Base-by-base conservation (phyloP, 2,329 filamentous ascomycete species). In the Rosellinia necatrix region DNA sequence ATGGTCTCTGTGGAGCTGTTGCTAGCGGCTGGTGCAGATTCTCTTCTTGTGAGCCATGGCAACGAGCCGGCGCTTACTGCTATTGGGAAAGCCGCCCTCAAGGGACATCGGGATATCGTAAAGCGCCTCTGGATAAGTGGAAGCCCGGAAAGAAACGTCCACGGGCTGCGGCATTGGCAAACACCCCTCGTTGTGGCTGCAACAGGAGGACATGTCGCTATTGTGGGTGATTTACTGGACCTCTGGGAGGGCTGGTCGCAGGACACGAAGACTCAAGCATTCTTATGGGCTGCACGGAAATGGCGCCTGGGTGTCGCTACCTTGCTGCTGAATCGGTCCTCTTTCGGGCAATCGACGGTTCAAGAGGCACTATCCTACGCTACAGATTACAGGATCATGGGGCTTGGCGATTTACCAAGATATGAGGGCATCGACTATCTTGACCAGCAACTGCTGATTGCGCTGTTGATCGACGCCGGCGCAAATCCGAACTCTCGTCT, bases 1-100 rank as follows among this genome's bases (percentile, higher is more conserved):
- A 13, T 21, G 41, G 41, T 17, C 41, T 12, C 41, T 10, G 41
- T 44, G 3, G 41, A 44, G 17, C 15, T 44, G 27, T 44, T 44
- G 25, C 41, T 44, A 32, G 41, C 41, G 27, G 41, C 41, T 9
- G 41, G 41, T 32, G 41, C 41, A 44, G 41, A 44, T 44, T 21
- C 24, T 44, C 41, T 21, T 44, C 12, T 32, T 12, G 24, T 44
- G 25, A 44, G 25, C 21, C 25, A 44, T 13, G 41, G 41, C 41
- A 44, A 44, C 15, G 41, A 12, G 25, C 41, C 41, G 41, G n/a
- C 19, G 41, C 41, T 44, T 8, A 44, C 41, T n/a, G 41, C 27
- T n/a, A 44, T 44, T 44, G 41, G 41, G 24, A 44, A 44, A n/a
- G 41, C 27, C 41, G 41, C 41, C 21, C 41, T 44, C 27, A n/a